Percentiles rank a stretch among this genome's conserved stretches.
These are phyloP conservation scores for Rhododendron williamsianum DNA, from an alignment of 148 eudicot genomes.

Conservation along the genomic window DNA sequence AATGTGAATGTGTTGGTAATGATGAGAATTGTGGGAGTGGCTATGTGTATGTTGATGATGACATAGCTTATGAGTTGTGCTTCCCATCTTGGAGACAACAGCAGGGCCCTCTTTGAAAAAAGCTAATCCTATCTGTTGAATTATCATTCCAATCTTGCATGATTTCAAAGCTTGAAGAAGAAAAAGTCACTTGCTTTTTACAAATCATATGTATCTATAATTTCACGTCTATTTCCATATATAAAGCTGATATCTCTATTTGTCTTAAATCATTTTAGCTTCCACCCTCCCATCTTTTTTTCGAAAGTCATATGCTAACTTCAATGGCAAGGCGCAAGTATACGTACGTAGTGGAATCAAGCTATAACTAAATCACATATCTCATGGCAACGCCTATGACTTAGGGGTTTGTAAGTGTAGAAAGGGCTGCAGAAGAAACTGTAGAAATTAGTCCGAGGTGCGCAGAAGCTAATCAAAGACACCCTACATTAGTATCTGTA, in stretches of 20 bases:
- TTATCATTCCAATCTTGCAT: not conserved
- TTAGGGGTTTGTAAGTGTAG: too few species aligned
- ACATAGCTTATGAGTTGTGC: constrained; percentile 20
- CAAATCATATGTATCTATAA: not conserved
- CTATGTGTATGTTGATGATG: constrained; percentile 8
- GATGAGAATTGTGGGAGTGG: constrained; percentile 12
- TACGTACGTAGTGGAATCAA: not conserved
- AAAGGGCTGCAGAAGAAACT: not conserved
- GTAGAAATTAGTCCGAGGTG: too few species aligned
- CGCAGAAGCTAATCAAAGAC: too few species aligned
- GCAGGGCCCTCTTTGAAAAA: constrained; percentile 13
- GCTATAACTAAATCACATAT: not conserved
- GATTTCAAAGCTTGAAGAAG: constrained; percentile 8
- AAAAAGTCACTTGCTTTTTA: constrained; percentile 8
- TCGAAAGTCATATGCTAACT: not conserved
- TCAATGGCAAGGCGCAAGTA: not conserved
- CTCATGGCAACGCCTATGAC: too few species aligned
- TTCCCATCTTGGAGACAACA: constrained; percentile 23
- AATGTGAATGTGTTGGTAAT: not conserved
- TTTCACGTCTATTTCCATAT: not conserved
- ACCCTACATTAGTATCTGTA: too few species aligned
- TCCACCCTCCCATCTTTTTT: not conserved
- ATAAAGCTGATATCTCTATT: not conserved
- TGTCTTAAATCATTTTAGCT: not conserved
- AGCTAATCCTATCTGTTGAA: constrained; percentile 7